phyloP scores from a whole-genome alignment of 371 early-diverging fungal species.

The Mortierella sp. region DNA sequence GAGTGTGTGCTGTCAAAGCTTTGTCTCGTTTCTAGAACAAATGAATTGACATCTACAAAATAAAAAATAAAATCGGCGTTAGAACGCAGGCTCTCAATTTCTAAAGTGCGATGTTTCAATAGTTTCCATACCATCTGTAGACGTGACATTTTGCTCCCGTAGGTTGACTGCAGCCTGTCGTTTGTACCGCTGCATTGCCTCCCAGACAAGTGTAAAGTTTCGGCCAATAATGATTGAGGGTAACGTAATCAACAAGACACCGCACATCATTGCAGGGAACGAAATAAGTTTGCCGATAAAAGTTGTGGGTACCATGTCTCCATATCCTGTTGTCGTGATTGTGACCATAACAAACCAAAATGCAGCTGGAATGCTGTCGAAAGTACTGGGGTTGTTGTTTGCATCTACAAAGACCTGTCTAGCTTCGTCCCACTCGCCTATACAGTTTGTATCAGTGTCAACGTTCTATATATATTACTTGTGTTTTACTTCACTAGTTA shows the following conservation, averaged over 20 bases:
- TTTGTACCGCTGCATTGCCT: slow-evolving; percentile 70
- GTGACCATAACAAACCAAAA: slow-evolving; percentile 89
- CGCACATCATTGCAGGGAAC: slow-evolving; percentile 89
- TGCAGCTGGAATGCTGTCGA: slow-evolving; percentile 87
- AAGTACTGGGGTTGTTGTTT: slow-evolving; percentile 62
- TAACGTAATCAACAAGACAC: slow-evolving; percentile 85
- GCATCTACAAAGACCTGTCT: slow-evolving; percentile 73
- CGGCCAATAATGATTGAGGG: slow-evolving; percentile 93
- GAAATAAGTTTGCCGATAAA: slow-evolving; percentile 87
- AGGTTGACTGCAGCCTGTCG: slow-evolving; percentile 39
- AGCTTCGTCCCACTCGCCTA: slow-evolving; percentile 79
- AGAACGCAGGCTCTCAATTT: too few species aligned
- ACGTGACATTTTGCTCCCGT: slow-evolving; percentile 9
- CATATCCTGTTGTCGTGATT: slow-evolving; percentile 90
- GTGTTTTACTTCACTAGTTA: too few species aligned
- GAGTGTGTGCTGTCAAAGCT: slow-evolving; percentile 52
- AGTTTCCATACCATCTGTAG: slow-evolving; percentile 29
- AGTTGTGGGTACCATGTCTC: slow-evolving; percentile 88
- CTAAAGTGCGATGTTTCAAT: too few species aligned
- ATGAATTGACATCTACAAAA: neutral
- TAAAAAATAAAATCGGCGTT: too few species aligned
- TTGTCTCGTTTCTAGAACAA: slow-evolving; percentile 25
- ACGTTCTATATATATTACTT: too few species aligned
- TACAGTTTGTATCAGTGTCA: neutral
- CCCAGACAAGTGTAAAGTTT: slow-evolving; percentile 90